Conservation (phyloP, 163 green algal species). For the Picocystis sp. region DNA sequence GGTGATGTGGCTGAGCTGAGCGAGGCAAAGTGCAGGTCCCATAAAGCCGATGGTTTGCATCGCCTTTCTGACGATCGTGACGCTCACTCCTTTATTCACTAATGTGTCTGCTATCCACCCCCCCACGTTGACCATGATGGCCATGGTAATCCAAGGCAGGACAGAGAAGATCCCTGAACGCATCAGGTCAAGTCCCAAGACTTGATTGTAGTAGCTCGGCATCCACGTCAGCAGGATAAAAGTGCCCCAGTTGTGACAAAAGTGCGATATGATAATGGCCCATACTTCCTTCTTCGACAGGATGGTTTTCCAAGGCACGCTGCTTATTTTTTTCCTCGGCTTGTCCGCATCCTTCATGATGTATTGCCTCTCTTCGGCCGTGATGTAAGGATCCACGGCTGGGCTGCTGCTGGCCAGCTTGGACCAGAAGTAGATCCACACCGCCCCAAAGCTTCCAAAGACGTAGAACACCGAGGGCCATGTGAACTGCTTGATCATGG, state of each 20-base stretch:
- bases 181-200: conserved; percentile 76
- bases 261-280: conserved; percentile 83
- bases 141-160: conserved; percentile 91
- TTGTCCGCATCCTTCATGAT: conserved; percentile 22
- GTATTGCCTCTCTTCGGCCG: conserved; percentile 28
- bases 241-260: conserved; percentile 97
- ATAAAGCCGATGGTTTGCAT: conserved; percentile 87
- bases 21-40: conserved; percentile 84
- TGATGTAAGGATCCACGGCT: conserved; percentile 32
- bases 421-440: conserved; percentile 68
- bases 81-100: conserved; percentile 26
- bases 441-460: conserved; percentile 70
- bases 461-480: conserved; percentile 86
- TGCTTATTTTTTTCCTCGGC: conserved; percentile 5
- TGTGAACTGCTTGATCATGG: conserved; percentile 47
- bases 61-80: conserved; percentile 76
- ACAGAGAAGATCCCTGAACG: conserved; percentile 62
- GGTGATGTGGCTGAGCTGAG: conserved; percentile 47
- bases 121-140: conserved; percentile 56
- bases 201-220: conserved; percentile 96
- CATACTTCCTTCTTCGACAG: conserved; percentile 58
- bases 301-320: conserved; percentile 63
- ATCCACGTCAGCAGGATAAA: conserved; percentile 96
- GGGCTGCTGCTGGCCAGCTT: conserved; percentile 30
- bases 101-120: conserved; percentile 83